These are phyloP conservation scores for Tricholoma sp. DNA, from an alignment of 768 basidiomycete species.

Conservation along the genomic window DNA sequence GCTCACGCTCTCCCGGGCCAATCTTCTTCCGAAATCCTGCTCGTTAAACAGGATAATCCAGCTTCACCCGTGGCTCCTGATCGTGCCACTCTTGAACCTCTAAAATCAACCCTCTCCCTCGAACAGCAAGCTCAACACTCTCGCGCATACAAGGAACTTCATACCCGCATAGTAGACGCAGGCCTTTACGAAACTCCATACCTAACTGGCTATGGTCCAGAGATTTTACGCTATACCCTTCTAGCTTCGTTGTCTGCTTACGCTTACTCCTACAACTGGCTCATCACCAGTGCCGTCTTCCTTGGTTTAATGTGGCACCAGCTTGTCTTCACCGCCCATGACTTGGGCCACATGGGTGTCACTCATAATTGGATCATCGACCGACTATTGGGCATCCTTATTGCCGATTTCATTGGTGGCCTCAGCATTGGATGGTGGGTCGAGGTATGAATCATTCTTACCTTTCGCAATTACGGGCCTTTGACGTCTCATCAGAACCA, in stretches of 20 bases:
- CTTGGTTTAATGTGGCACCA: conserved; percentile 96
- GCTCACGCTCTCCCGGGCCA: conserved; percentile 38
- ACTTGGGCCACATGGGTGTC: conserved; percentile 92
- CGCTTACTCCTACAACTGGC: conserved; percentile 60
- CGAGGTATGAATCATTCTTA: conserved; percentile 57
- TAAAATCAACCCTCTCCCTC: conserved; percentile 49
- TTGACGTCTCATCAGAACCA: conserved; percentile 57
- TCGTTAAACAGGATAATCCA: conserved; percentile 42
- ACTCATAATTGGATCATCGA: conserved; percentile 84
- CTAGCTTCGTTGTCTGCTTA: conserved; percentile 56
- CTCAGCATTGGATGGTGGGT: conserved; percentile 98
- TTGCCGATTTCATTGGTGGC: conserved; percentile 88
- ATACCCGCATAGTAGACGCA: conserved; percentile 64
- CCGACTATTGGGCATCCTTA: conserved; percentile 67
- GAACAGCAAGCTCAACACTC: conserved; percentile 63
- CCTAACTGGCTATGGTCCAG: conserved; percentile 84
- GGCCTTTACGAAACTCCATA: conserved; percentile 85
- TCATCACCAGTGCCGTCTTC: conserved; percentile 68
- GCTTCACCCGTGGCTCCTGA: conserved; percentile 28
- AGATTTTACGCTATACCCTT: conserved; percentile 71
- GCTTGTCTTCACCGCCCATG: conserved; percentile 87
- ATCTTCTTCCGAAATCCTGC: conserved; percentile 51
- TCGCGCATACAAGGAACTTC: conserved; percentile 74
- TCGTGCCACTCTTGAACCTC: conserved; percentile 45
- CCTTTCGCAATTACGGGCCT: not conserved